phyloP scores from a whole-genome alignment of 1,139 yeast genomes.

The Lodderomyces margitis region DNA sequence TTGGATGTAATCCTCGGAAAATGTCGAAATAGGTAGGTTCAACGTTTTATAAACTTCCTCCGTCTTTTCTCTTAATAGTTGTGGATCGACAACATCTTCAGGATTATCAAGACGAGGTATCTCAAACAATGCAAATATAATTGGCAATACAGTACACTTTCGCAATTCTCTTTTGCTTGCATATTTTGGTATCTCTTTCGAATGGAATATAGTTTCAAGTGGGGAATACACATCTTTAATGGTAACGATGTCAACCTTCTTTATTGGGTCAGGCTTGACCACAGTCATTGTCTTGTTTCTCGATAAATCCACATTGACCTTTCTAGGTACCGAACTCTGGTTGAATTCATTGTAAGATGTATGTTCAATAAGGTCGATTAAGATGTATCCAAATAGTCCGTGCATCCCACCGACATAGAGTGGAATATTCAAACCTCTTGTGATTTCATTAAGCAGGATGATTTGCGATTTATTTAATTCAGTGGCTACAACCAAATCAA shows the following conservation, averaged over 20 bases:
- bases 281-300: conserved; percentile 50
- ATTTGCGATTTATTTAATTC: conserved; percentile 51
- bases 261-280: conserved; percentile 33
- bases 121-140: conserved; percentile 56
- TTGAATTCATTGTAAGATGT: conserved; percentile 40
- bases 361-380: conserved; percentile 74
- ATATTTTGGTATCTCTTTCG: conserved; percentile 42
- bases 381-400: conserved; percentile 81
- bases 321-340: conserved; percentile 51
- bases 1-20: conserved; percentile 36
- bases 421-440: conserved; percentile 59
- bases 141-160: conserved; percentile 61
- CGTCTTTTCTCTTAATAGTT: conserved; percentile 28
- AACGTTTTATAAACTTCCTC: conserved; percentile 26
- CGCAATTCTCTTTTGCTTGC: conserved; percentile 55
- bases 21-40: conserved; percentile 36
- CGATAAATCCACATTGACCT: conserved; percentile 46
- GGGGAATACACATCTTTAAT: conserved; percentile 53
- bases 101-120: conserved; percentile 27
- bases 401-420: conserved; percentile 67
- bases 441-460: conserved; percentile 44
- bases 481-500: conserved; percentile 75
- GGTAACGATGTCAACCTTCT: conserved; percentile 50
- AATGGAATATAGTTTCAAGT: conserved; percentile 28
- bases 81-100: conserved; percentile 29